A percentile compares a stretch with the other conserved stretches of the same genome.
These are phyloP conservation scores for Ceratocystis cacaofunesta DNA, from an alignment of 2,329 filamentous ascomycete species.

Conservation along the genomic window DNA sequence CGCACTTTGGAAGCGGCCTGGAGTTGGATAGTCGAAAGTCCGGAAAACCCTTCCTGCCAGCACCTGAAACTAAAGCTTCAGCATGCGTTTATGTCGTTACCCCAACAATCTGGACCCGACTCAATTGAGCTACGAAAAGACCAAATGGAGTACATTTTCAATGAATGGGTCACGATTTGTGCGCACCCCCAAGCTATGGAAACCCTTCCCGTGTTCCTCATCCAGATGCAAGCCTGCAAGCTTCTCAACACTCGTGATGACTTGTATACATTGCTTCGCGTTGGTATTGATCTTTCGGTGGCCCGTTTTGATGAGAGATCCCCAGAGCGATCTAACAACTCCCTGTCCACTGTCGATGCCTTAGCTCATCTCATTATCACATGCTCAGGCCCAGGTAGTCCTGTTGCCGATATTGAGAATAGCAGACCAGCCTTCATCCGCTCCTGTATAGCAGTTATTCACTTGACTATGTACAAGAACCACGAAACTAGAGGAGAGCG, in stretches of 20 bases:
- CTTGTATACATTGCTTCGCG: constrained; percentile 62
- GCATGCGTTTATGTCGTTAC: constrained; percentile 25
- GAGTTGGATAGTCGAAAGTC: constrained; percentile 64
- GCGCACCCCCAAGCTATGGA: constrained; percentile 64
- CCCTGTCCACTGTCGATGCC: constrained; percentile 49
- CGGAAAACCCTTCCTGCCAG: constrained; percentile 47
- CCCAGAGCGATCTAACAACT: constrained; percentile 42
- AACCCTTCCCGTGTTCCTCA: constrained; percentile 62
- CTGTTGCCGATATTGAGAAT: constrained; percentile 5
- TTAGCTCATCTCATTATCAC: constrained; percentile 66
- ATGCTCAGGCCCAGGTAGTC: constrained; percentile 35
- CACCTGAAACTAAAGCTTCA: constrained; percentile 52
- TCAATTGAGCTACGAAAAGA: constrained; percentile 48
- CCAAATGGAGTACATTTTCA: constrained; percentile 87
- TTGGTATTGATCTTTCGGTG: constrained; percentile 66
- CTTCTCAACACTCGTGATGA: constrained; percentile 63
- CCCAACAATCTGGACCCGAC: constrained; percentile 26
- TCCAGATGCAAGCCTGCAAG: constrained; percentile 62
- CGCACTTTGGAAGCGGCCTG: constrained; percentile 68
- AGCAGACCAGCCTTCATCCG: constrained; percentile 57
- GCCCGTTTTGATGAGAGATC: constrained; percentile 60
- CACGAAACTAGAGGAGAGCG: constrained; percentile 64
- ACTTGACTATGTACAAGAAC: constrained; percentile 73
- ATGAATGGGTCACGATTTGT: constrained; percentile 79
- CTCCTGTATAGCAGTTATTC: constrained; percentile 59